phyloP scores from a whole-genome alignment of 345 rosid species.

The Populus ilicifolia region DNA sequence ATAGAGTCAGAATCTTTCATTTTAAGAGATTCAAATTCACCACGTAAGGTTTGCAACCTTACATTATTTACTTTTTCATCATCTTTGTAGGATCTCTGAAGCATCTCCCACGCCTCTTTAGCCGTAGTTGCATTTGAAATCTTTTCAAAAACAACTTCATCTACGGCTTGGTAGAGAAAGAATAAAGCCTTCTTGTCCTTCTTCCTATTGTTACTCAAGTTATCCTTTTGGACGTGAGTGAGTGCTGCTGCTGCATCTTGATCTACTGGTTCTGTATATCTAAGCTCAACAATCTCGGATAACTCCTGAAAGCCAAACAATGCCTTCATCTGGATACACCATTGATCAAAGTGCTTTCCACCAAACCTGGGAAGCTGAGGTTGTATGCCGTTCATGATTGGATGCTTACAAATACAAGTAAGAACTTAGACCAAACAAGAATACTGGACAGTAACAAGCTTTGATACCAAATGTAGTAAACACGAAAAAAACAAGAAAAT shows the following conservation, averaged over 20 bases:
- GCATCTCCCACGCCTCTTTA: not conserved
- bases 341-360: too few species aligned
- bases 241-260: not conserved
- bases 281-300: too few species aligned
- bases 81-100: slow-evolving; percentile 11
- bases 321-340: too few species aligned
- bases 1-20: not conserved
- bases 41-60: slow-evolving; percentile 1
- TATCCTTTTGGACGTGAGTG: not conserved
- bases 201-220: not conserved
- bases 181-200: not conserved
- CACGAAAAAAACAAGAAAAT: too few species aligned
- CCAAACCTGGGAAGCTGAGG: too few species aligned
- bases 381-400: too few species aligned
- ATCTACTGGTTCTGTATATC: not conserved
- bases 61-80: slow-evolving; percentile 13
- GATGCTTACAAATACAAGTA: too few species aligned
- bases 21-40: not conserved
- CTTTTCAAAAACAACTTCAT: slow-evolving; percentile 14
- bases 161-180: not conserved
- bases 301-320: too few species aligned
- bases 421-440: too few species aligned
- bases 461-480: too few species aligned
- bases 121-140: not conserved
- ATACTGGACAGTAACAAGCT: too few species aligned